Percentiles rank a stretch among this genome's conserved stretches.
phyloP scores from a whole-genome alignment of 2,329 filamentous ascomycete genomes.

The Fusarium sp. region DNA sequence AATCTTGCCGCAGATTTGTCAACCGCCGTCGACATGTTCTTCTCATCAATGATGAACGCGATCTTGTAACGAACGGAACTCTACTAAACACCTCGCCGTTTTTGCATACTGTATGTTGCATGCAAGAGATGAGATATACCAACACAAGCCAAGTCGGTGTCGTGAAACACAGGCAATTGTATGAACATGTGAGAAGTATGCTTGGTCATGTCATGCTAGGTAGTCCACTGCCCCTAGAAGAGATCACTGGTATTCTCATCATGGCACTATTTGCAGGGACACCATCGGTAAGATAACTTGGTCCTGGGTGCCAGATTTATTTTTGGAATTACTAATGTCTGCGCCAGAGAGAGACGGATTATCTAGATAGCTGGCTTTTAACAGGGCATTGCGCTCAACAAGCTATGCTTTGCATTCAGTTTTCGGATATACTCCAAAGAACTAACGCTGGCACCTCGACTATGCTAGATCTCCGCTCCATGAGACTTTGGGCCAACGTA shows the following conservation, averaged over 20 bases:
- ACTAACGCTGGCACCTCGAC: constrained; percentile 49
- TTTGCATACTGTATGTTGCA: constrained; percentile 54
- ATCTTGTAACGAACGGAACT: constrained; percentile 33
- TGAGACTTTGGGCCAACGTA: constrained; percentile 35
- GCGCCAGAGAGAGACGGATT: constrained; percentile 46
- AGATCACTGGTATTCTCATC: constrained; percentile 55
- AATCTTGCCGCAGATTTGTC: constrained; percentile 18
- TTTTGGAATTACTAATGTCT: not conserved
- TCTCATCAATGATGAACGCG: constrained; percentile 17
- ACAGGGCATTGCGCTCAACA: constrained; percentile 57
- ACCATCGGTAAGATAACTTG: constrained; percentile 25
- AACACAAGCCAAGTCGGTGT: constrained; percentile 25
- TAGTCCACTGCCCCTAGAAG: constrained; percentile 54
- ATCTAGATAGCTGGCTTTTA: constrained; percentile 57
- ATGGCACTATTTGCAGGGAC: constrained; percentile 48
- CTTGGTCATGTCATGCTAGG: constrained; percentile 54
- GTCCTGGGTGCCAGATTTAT: not conserved
- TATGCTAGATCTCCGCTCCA: constrained; percentile 49
- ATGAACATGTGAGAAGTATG: constrained; percentile 53
- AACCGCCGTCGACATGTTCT: constrained; percentile 22
- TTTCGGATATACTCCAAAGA: constrained; percentile 54
- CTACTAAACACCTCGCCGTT: constrained; percentile 52
- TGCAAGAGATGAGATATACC: constrained; percentile 52
- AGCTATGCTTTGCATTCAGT: constrained; percentile 57
- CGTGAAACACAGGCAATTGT: constrained; percentile 50